phyloP scores from a whole-genome alignment of 257 asterid genomes.

The Solanum lycopersicoides region DNA sequence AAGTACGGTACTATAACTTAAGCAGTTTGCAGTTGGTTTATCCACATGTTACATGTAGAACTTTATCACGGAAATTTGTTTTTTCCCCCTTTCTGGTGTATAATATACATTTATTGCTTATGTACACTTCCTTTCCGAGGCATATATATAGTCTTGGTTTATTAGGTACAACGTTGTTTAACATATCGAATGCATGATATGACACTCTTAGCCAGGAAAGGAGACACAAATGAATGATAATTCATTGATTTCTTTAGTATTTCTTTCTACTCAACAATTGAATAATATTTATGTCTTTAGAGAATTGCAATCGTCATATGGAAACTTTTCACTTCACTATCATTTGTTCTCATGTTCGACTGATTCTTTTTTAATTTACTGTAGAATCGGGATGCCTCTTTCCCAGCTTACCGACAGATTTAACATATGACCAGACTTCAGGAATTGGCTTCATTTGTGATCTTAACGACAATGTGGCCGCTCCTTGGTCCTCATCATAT shows the following conservation, averaged over 20 bases:
- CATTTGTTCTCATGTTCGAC: neutral
- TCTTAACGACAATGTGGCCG: constrained; percentile 13
- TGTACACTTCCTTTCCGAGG: neutral
- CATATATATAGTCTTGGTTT: neutral
- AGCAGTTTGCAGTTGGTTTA: neutral
- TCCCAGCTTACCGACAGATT: constrained; percentile 11
- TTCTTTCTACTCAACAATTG: neutral
- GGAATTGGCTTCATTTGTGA: constrained; percentile 24
- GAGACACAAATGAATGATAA: neutral
- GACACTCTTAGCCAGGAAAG: neutral
- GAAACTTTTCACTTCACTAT: neutral
- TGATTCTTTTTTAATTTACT: neutral
- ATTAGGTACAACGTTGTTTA: neutral
- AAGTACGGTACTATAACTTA: neutral
- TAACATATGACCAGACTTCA: constrained; percentile 11
- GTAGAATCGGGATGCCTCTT: constrained; percentile 23
- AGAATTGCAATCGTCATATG: neutral
- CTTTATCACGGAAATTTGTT: neutral
- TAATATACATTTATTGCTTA: neutral
- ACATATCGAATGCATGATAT: neutral
- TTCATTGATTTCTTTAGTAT: neutral
- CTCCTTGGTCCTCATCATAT: constrained; percentile 13
- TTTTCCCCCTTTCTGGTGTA: neutral
- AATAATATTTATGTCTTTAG: neutral
- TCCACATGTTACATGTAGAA: neutral